Base-by-base conservation (phyloP, 176 grass and related monocot genomes). In the Saccharum officinarum region DNA sequence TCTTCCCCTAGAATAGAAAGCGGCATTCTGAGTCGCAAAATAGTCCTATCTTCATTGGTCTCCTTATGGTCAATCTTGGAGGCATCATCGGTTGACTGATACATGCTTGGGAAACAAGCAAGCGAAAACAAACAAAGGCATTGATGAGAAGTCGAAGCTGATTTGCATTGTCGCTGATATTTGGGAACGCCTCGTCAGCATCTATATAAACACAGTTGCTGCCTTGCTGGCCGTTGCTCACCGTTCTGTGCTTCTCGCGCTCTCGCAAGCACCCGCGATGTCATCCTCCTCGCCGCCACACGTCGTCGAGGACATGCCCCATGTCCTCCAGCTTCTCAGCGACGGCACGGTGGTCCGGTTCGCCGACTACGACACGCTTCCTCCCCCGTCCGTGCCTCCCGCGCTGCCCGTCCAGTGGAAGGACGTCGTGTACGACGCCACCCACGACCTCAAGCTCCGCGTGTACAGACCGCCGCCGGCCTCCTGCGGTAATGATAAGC, bases 351-450 rank as follows among this genome's bases (percentile, higher is more conserved):
- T 83, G 57, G 5, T 68, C 46, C 84, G 80, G 31, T 38, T 20
- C 54, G 4, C 20, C 5, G 40, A 54, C 64, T 13, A 5, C 57
- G 25, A 70, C 44, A 18, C 4, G 28, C 67, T 82, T 57, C 83
- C 84, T 7, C 8, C 42, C 0, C 26, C 14, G 8, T 8, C 87
- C 46, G 20, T 20, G 8, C 68, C 55, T 2, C 13, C 83, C 34
- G n/a, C 45, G 7, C 22, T 37, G 25, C 15, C 74, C 20, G 67
- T 23, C 8, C 8, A 68, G 2, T 86, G 80, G 80, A 90, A 83
- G 73, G 88, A 86, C 57, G 45, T 73, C 67, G 44, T 73, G 14
- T 86, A 86, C 79, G 67, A 83, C 74, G 20, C 84, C 0, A 18
- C 9, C 26, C 73, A 42, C 67, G 15, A 8, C 79, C 84, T 83